Conservation (phyloP, 73 alveolate species). For the Strombidium stylifer region DNA sequence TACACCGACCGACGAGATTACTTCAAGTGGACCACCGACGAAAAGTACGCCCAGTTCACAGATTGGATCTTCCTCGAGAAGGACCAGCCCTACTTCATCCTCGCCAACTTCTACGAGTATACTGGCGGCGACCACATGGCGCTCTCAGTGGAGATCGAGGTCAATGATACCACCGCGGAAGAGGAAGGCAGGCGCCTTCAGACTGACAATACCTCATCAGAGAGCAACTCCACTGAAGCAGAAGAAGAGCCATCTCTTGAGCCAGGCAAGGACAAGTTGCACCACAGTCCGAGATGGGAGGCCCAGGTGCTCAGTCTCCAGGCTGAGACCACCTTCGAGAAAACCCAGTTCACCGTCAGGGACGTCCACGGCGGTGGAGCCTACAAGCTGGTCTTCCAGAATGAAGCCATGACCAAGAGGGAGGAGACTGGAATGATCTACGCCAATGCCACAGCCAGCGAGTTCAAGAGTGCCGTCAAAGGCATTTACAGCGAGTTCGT, state of each 20-base stretch:
- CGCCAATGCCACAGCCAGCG: neutral
- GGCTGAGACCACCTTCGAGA: too few relatives aligned
- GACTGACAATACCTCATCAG: neutral
- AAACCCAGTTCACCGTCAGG: too few relatives aligned
- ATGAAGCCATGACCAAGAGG: neutral
- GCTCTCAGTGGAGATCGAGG: slow-evolving; percentile 17
- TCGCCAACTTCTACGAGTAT: neutral
- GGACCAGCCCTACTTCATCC: slow-evolving; percentile 13
- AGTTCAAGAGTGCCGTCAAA: neutral
- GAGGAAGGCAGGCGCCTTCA: slow-evolving; percentile 11
- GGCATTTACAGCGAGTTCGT: neutral
- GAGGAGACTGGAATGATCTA: neutral
- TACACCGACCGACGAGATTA: neutral
- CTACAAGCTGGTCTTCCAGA: neutral
- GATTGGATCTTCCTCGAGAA: neutral
- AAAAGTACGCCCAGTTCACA: neutral
- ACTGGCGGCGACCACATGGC: slow-evolving; percentile 11
- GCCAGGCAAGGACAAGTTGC: slow-evolving; percentile 2
- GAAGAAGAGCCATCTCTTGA: neutral
- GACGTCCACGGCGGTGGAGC: neutral
- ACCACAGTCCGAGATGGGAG: too few relatives aligned
- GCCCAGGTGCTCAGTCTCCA: too few relatives aligned
- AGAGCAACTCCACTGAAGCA: neutral
- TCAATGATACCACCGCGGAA: neutral
- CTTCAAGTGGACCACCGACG: neutral